Evolutionary conservation across 148 eudicot species (phyloP).

Genomic region (Chenopodium formosanum): DNA sequence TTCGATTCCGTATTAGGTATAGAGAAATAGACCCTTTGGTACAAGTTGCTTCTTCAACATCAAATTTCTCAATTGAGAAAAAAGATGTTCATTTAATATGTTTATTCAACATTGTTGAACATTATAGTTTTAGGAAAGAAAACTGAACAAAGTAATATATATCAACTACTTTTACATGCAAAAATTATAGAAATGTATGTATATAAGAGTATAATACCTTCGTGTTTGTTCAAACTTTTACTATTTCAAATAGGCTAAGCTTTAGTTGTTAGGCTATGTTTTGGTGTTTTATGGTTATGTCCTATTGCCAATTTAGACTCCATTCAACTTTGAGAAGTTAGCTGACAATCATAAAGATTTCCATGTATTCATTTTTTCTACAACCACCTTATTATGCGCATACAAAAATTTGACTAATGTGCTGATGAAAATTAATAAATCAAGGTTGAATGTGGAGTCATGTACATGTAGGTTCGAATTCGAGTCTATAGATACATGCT

Average conservation of each 20-base stretch:
- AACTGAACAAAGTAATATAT: background rate
- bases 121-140: background rate
- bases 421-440: background rate
- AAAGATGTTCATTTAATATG: background rate
- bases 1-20: constrained; percentile 13
- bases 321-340: background rate
- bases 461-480: background rate
- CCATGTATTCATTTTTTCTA: no score
- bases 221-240: background rate
- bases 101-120: background rate
- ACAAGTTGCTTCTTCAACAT: background rate
- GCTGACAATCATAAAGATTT: background rate
- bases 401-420: background rate
- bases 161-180: background rate
- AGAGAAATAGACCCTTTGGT: background rate
- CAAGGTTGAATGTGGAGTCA: background rate
- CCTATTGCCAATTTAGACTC: background rate
- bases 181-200: background rate
- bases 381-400: background rate
- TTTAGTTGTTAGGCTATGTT: background rate
- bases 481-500: no score
- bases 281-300: background rate
- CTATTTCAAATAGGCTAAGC: background rate
- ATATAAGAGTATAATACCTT: background rate
- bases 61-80: background rate